These are phyloP conservation scores for Ogataea siamensis DNA, from an alignment of 805 yeast species.

Conservation along the genomic window DNA sequence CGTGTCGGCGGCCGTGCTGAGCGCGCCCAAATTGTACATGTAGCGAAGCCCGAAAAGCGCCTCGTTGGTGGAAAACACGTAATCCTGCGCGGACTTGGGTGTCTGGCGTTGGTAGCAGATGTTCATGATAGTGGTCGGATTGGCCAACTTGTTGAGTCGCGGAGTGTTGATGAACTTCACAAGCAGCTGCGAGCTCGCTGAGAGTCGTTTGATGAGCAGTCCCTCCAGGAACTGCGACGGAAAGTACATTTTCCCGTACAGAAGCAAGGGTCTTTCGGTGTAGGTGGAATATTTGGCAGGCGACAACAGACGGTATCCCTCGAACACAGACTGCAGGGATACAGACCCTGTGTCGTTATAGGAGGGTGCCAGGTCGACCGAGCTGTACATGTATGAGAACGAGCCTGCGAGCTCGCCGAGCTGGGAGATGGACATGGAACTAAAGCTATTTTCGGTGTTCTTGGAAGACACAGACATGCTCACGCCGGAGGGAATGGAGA, in stretches of 20 bases:
- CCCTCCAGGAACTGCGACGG: conserved; percentile 89
- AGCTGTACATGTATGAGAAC: conserved; percentile 73
- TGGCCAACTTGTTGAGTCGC: conserved; percentile 27
- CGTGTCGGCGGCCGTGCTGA: conserved; percentile 16
- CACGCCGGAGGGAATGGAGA: conserved; percentile 66
- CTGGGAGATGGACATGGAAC: conserved; percentile 68
- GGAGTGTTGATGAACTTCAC: conserved; percentile 72
- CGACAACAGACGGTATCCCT: conserved; percentile 59
- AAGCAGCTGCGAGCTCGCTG: conserved; percentile 59
- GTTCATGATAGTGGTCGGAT: conserved; percentile 50
- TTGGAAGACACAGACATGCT: conserved; percentile 67
- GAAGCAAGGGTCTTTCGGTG: conserved; percentile 40
- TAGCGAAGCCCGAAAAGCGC: conserved; percentile 78
- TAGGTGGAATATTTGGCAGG: conserved; percentile 8
- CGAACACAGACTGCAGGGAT: conserved; percentile 62
- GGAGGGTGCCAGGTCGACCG: conserved; percentile 47
- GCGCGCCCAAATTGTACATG: conserved; percentile 59
- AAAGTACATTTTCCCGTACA: conserved; percentile 84
- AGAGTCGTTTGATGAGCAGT: conserved; percentile 66
- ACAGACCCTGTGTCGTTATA: conserved; percentile 52
- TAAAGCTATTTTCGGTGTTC: conserved; percentile 66
- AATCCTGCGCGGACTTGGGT: conserved; percentile 65
- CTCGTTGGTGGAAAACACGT: conserved; percentile 80
- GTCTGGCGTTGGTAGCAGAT: conserved; percentile 68
- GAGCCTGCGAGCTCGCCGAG: conserved; percentile 72